These are phyloP conservation scores for Cercospora zeae-maydis DNA, from an alignment of 2,329 filamentous ascomycete genomes.

Conservation along the genomic window DNA sequence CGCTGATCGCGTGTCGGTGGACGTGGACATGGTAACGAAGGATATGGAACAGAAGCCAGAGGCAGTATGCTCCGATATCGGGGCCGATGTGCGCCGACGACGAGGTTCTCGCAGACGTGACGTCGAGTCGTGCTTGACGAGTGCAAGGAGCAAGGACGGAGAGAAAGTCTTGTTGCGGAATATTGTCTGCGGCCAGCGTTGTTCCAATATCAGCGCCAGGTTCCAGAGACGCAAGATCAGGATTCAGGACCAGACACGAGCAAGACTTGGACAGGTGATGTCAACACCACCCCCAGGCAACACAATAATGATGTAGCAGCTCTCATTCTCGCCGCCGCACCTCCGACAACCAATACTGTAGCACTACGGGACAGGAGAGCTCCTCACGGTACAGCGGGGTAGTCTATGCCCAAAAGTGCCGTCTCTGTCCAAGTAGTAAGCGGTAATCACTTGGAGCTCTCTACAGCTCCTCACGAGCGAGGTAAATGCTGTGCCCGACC, in stretches of 20 bases:
- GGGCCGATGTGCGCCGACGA: not conserved
- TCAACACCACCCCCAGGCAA: not conserved
- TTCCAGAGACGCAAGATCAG: not conserved
- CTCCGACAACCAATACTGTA: too few relatives aligned
- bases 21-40: not conserved
- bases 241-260: not conserved
- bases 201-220: not conserved
- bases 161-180: not conserved
- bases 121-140: not conserved
- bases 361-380: too few relatives aligned
- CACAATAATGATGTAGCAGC: not conserved
- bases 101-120: not conserved
- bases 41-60: not conserved
- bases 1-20: constrained; percentile 18
- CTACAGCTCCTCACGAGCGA: not conserved
- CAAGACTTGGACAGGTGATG: not conserved
- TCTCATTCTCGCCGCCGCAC: too few relatives aligned
- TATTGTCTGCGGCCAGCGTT: not conserved
- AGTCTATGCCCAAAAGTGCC: not conserved
- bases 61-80: not conserved
- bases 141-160: not conserved
- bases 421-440: not conserved
- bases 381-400: not conserved
- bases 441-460: not conserved
- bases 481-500: not conserved